phyloP scores from a whole-genome alignment of 495 filamentous ascomycete genomes.

The Geoglossum glabrum region DNA sequence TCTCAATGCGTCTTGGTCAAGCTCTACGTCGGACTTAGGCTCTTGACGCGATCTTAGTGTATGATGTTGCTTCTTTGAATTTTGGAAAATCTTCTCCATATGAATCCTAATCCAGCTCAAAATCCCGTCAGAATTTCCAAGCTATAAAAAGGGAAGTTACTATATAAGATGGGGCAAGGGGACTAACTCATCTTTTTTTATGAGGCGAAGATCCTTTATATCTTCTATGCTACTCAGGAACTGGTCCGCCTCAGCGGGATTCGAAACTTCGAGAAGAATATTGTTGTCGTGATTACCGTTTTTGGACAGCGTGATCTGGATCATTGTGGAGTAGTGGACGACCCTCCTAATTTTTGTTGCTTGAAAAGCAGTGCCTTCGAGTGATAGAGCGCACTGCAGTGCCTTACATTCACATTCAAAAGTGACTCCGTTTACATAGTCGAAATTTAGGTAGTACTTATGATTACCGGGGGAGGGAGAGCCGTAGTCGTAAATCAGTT shows the following conservation, averaged over 20 bases:
- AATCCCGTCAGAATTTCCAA: not conserved
- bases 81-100: not conserved
- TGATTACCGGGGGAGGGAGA: not conserved
- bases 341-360: not conserved
- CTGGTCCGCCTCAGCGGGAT: not conserved
- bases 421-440: not conserved
- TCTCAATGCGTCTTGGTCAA: not conserved
- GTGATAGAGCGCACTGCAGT: not conserved
- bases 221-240: not conserved
- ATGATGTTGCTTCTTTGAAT: not conserved
- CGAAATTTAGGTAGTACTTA: not conserved
- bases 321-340: not conserved
- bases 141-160: not conserved
- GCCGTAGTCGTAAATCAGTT: not conserved
- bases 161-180: not conserved
- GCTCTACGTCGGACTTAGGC: not conserved
- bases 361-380: not conserved
- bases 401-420: not conserved
- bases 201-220: not conserved
- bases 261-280: not conserved
- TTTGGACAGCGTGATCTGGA: not conserved
- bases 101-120: not conserved
- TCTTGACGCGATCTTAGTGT: not conserved
- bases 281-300: not conserved
- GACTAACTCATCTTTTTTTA: not conserved